phyloP scores from a whole-genome alignment of 768 basidiomycete species.

The Cantharellus cinnabarinus region DNA sequence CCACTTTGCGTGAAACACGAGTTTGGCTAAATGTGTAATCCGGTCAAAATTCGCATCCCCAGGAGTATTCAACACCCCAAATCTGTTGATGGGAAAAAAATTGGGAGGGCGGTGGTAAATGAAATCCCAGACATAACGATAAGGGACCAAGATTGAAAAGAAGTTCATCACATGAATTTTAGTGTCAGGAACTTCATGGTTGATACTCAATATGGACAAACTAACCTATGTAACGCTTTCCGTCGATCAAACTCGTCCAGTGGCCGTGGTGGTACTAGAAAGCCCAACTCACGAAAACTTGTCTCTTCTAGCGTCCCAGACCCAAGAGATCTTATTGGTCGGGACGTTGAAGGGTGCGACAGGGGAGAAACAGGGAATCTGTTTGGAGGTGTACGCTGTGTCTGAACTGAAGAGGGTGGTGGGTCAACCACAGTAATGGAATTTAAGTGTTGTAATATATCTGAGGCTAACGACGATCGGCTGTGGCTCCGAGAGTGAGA shows the following conservation, averaged over 20 bases:
- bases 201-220: not conserved
- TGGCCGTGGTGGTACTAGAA: slow-evolving; percentile 57
- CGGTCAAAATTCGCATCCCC: slow-evolving; percentile 83
- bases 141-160: not conserved
- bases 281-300: slow-evolving; percentile 16
- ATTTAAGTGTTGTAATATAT: too few species aligned
- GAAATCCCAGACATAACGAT: not conserved
- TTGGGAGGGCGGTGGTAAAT: not conserved
- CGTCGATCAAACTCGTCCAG: slow-evolving; percentile 68
- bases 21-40: slow-evolving; percentile 77
- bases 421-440: too few species aligned
- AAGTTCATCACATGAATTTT: not conserved
- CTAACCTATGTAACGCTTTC: slow-evolving; percentile 68
- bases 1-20: slow-evolving; percentile 80
- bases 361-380: too few species aligned
- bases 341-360: too few species aligned
- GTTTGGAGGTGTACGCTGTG: too few species aligned
- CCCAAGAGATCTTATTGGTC: too few species aligned
- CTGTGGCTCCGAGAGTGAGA: too few species aligned
- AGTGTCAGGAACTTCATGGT: too few species aligned
- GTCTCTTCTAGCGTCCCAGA: slow-evolving; percentile 6
- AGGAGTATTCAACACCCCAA: slow-evolving; percentile 76
- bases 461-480: too few species aligned
- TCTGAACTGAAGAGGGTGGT: too few species aligned
- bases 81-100: slow-evolving; percentile 23